phyloP scores from a whole-genome alignment of 148 eudicot species.

The Persicaria tinctoria region DNA sequence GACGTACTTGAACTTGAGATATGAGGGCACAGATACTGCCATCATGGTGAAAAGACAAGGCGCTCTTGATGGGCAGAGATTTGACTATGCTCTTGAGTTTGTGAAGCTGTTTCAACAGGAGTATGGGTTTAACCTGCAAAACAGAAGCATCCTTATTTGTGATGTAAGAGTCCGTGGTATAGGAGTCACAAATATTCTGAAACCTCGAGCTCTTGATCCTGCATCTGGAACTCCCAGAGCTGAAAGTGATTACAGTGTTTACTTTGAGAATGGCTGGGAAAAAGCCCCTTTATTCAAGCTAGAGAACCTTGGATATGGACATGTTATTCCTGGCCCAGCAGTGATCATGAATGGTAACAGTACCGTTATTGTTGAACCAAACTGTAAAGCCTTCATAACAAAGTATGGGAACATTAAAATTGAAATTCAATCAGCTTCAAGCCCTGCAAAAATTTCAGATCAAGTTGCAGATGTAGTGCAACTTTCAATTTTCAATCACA shows the following conservation, averaged over 20 bases:
- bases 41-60: conserved; percentile 73
- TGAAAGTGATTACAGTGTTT: conserved; percentile 55
- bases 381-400: conserved; percentile 65
- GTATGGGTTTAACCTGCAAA: conserved; percentile 87
- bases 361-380: conserved; percentile 85
- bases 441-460: conserved; percentile 36
- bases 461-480: conserved; percentile 96
- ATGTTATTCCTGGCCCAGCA: conserved; percentile 72
- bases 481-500: conserved; percentile 86
- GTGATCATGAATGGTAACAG: conserved; percentile 98
- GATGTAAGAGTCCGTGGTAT: conserved; percentile 95
- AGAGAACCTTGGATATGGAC: conserved; percentile 63
- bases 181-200: conserved; percentile 87
- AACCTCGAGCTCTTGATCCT: conserved; percentile 49
- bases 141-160: conserved; percentile 67
- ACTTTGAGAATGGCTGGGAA: conserved; percentile 65
- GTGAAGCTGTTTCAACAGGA: conserved; percentile 73
- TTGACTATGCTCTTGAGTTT: conserved; percentile 78
- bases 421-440: conserved; percentile 50
- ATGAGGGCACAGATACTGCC: conserved; percentile 96
- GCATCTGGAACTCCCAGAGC: conserved; percentile 40
- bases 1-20: conserved; percentile 75
- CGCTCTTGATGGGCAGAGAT: conserved; percentile 33
- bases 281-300: conserved; percentile 82
- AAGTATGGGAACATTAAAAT: conserved; percentile 89